Evolutionary conservation across 1,284 basidiomycete genomes (phyloP), one percentile per base, ranked within the genome.

Genomic region (Tilletia walkeri): DNA sequence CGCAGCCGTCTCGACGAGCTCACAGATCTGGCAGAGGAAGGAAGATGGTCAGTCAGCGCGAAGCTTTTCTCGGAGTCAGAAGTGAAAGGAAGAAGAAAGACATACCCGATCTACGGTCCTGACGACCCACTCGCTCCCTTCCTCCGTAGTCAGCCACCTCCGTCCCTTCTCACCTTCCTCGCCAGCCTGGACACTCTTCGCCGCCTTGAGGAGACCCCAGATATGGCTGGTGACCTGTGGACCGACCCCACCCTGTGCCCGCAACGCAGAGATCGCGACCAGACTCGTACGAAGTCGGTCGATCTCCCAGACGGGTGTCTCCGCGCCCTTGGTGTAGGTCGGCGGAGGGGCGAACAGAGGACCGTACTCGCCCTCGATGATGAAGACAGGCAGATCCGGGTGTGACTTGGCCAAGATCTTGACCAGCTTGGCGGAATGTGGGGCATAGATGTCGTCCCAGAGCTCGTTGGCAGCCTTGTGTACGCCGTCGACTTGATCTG

Each of bases 371-470:
- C 90, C 89, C 84, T 93, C 89, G 86, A 98, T 92, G 84, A 99
- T 96, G 86, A 95, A 95, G 72, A 91, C 84, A 73, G 74, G 87
- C 30, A 89, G 84, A 78, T 89, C 88, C 1, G 88, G 88, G 79
- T 89, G 88, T 12, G 93, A 93, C 66, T 88, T 88, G 80, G 88
- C 89, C 73, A 99, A 89, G 86, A 96, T 97, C 84, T 89, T 85
- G 85, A 94, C 88, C 78, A 99, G 89, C 86, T 96, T 97, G 84
- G 89, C 88, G 80, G 89, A 89, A 86, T 94, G 91, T 75, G 94
- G 94, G 79, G 89, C 86, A 86, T 99, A 99, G 84, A 99, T 95
- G 72, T 90, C 89, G 83, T 91, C 88, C 93, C 95, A 99, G 2
- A 83, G 70, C 20, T 20, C 65, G 63, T 76, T 73, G 7, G 80